Percentiles rank a stretch among this genome's conserved stretches.
Evolutionary conservation across 176 grass and related monocot genomes (phyloP).

Genomic region (Oryza glaberrima): DNA sequence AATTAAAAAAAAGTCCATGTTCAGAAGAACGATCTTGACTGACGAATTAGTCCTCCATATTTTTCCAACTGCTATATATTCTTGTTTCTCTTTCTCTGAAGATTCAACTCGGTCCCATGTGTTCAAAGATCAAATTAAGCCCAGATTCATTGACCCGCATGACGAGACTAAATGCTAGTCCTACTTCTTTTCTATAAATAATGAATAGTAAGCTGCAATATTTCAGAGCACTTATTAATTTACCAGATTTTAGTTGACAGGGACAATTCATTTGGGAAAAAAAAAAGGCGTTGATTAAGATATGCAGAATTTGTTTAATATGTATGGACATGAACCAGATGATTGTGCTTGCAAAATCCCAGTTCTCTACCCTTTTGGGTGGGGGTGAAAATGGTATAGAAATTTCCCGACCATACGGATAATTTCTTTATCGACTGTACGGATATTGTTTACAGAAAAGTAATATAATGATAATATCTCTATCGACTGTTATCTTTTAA

Average conservation of each 20-base stretch:
- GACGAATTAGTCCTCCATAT: not conserved
- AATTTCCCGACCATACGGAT: too few species aligned
- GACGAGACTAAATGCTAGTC: too few species aligned
- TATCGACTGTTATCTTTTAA: too few species aligned
- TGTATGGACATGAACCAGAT: not conserved
- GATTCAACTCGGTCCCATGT: not conserved
- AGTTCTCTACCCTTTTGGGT: not conserved
- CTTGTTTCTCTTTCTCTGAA: not conserved
- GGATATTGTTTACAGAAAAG: too few species aligned
- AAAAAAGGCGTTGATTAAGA: not conserved
- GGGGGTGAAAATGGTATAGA: too few species aligned
- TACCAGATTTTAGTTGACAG: not conserved
- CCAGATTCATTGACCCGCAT: slow-evolving; percentile 6
- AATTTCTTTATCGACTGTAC: too few species aligned
- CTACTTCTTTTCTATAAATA: not conserved
- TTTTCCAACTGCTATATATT: not conserved
- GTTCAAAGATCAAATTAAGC: slow-evolving; percentile 23
- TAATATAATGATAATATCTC: too few species aligned
- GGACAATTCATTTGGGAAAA: not conserved
- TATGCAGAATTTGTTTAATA: not conserved
- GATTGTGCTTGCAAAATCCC: not conserved
- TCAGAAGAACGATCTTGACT: slow-evolving; percentile 27
- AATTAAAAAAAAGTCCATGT: slow-evolving; percentile 4
- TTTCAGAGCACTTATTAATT: not conserved
- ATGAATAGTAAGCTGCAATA: not conserved